Base-by-base conservation (phyloP, 2,329 filamentous ascomycete species). In the Sporothrix dimorphospora region DNA sequence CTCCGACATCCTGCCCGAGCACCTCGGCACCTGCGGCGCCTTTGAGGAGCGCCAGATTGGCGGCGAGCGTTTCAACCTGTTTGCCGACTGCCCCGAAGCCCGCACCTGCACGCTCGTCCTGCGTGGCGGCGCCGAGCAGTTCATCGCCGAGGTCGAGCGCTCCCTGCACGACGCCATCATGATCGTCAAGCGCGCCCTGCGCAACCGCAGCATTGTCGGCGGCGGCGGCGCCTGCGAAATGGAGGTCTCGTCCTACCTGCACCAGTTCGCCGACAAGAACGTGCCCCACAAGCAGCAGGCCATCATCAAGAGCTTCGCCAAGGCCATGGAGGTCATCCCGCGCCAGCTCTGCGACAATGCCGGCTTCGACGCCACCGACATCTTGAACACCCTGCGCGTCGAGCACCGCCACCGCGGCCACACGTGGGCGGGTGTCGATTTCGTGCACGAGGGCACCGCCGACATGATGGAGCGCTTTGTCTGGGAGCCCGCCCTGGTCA, bases 141-240 rank as follows among this genome's bases (percentile, higher is more conserved):
- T 99, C 84, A 99, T 99, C 78, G 96, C 96, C 72, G 96, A 99
- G 82, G 96, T 98, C 1, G 96, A 99, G 86, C 93, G 96, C 75
- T 97, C 94, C 80, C 88, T 99, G 76, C 96, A 99, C 86, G 96
- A 99, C 79, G 96, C 96, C 77, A 98, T 99, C 83, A 99, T 99
- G 96, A 97, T 99, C 79, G 96, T 99, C 80, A 98, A 98, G 89
- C 94, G 97, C 74, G 94, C 96, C 38, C 94, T 98, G 82, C 94
- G 93, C 85, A 97, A 98, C 86, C 91, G 91, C 79, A 92, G 89
- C 80, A 97, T 99, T 76, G 96, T 99, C 34, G 96, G 94, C 61
- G 96, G 96, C 78, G 96, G 96, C 78, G 96, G 96, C 80, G 95
- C 96, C 21, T 90, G 88, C 78, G 96, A 99, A 86, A 98, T 99